phyloP scores from a whole-genome alignment of 116 monocot genomes.

The Zostera marina region DNA sequence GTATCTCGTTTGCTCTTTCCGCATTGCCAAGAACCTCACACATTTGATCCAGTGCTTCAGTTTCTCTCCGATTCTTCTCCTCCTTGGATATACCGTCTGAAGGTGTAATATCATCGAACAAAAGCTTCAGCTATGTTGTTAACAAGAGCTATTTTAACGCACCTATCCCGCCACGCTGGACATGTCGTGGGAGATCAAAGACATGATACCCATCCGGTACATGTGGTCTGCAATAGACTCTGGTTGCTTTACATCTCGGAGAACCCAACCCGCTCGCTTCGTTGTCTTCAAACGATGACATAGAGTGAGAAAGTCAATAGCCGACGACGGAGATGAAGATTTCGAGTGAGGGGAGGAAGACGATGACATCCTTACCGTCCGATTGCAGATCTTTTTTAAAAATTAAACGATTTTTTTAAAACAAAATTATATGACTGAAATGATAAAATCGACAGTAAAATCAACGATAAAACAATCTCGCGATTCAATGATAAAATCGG shows the following conservation, averaged over 20 bases:
- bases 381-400: constrained; percentile 2
- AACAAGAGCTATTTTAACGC: constrained; percentile 89
- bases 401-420: too few relatives aligned
- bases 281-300: constrained; percentile 89
- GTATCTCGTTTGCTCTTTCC: constrained; percentile 75
- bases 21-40: constrained; percentile 73
- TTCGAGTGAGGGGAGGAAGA: too few relatives aligned
- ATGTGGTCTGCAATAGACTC: constrained; percentile 98
- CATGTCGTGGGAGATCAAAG: constrained; percentile 47
- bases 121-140: constrained; percentile 98
- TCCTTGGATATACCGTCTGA: constrained; percentile 64
- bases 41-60: constrained; percentile 78
- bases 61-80: constrained; percentile 80
- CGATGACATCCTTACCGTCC: constrained; percentile 15
- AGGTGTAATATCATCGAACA: constrained; percentile 91
- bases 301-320: constrained; percentile 70
- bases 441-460: too few relatives aligned
- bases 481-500: too few relatives aligned
- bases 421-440: too few relatives aligned
- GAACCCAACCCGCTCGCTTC: constrained; percentile 87
- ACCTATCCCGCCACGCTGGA: constrained; percentile 75
- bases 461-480: too few relatives aligned
- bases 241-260: constrained; percentile 45
- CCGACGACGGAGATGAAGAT: constrained; percentile 3
- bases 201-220: constrained; percentile 96